These are phyloP conservation scores for Saccharomyces cerevisiae DNA, from an alignment of 805 yeast genomes.

Conservation along the genomic window DNA sequence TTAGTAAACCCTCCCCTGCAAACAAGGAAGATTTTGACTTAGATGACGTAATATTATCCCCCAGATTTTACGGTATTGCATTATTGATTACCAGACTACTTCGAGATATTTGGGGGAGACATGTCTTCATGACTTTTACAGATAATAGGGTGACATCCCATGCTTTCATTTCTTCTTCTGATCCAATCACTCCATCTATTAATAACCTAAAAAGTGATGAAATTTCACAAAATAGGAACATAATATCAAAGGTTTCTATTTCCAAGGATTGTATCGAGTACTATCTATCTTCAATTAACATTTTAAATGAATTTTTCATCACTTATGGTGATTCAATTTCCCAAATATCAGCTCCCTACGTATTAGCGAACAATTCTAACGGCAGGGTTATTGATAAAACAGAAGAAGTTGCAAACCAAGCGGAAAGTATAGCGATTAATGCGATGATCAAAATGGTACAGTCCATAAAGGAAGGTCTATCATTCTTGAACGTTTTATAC, in stretches of 20 bases:
- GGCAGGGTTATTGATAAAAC: conserved; percentile 24
- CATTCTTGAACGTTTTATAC: conserved; percentile 72
- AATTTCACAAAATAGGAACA: conserved; percentile 8
- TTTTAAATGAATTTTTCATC: conserved; percentile 60
- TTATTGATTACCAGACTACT: conserved; percentile 70
- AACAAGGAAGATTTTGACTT: conserved; percentile 32
- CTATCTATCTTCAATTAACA: conserved; percentile 61
- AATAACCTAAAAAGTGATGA: neutral
- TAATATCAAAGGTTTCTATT: conserved; percentile 21
- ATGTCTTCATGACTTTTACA: conserved; percentile 45
- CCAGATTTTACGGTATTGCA: conserved; percentile 83
- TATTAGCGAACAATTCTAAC: conserved; percentile 41
- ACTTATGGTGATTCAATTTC: conserved; percentile 45
- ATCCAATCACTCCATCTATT: neutral
- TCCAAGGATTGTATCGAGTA: conserved; percentile 48
- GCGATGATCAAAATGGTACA: conserved; percentile 66
- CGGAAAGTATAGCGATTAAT: conserved; percentile 82
- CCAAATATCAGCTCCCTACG: conserved; percentile 30
- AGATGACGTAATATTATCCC: conserved; percentile 80
- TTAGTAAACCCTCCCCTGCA: conserved; percentile 5
- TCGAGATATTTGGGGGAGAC: conserved; percentile 68
- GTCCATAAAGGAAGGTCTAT: conserved; percentile 80
- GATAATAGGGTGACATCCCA: conserved; percentile 6
- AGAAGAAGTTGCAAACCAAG: conserved; percentile 69
- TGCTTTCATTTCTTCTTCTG: neutral